A percentile compares a stretch with the other conserved stretches of the same genome.
These are phyloP conservation scores for Saccharum hybrid DNA, from an alignment of 202 grass and related monocot species.

Conservation along the genomic window DNA sequence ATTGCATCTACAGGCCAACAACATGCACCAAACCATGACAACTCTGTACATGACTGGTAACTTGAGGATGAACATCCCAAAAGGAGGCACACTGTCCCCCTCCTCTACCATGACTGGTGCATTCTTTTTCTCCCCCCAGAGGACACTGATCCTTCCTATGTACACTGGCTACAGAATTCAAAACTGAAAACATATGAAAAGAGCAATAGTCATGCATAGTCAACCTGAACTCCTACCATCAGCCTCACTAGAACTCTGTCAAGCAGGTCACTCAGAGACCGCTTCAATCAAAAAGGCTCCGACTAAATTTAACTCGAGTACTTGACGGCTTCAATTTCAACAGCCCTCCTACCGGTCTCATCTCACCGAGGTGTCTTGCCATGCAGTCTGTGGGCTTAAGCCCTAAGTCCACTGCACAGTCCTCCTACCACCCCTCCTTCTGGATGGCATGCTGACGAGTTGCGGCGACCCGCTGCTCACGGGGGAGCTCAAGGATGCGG, in stretches of 20 bases:
- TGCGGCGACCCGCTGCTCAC: slow-evolving; percentile 36
- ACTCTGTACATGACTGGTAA: slow-evolving; percentile 33
- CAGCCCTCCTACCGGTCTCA: slow-evolving; percentile 2
- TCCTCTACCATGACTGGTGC: slow-evolving; percentile 3
- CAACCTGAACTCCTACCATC: slow-evolving; percentile 40
- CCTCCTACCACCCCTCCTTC: slow-evolving; percentile 57
- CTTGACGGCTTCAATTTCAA: slow-evolving; percentile 49
- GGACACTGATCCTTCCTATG: too few relatives aligned
- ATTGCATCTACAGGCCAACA: background rate
- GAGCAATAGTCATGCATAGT: slow-evolving; percentile 34
- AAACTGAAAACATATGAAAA: background rate
- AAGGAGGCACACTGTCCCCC: background rate
- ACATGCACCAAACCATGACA: slow-evolving; percentile 18
- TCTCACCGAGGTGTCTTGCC: background rate
- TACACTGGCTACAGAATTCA: too few relatives aligned
- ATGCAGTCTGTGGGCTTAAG: slow-evolving; percentile 1
- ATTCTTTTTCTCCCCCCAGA: background rate
- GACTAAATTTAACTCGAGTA: slow-evolving; percentile 5
- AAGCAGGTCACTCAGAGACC: slow-evolving; percentile 31
- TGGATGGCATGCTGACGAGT: slow-evolving; percentile 52
- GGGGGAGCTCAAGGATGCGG: slow-evolving; percentile 42
- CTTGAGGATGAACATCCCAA: background rate
- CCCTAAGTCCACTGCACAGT: slow-evolving; percentile 13
- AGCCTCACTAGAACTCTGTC: slow-evolving; percentile 18
- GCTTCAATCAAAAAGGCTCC: slow-evolving; percentile 44